Evolutionary conservation across 805 yeast genomes (phyloP), one percentile per base, ranked within the genome.

Genomic region (Schwanniomyces yamadae): DNA sequence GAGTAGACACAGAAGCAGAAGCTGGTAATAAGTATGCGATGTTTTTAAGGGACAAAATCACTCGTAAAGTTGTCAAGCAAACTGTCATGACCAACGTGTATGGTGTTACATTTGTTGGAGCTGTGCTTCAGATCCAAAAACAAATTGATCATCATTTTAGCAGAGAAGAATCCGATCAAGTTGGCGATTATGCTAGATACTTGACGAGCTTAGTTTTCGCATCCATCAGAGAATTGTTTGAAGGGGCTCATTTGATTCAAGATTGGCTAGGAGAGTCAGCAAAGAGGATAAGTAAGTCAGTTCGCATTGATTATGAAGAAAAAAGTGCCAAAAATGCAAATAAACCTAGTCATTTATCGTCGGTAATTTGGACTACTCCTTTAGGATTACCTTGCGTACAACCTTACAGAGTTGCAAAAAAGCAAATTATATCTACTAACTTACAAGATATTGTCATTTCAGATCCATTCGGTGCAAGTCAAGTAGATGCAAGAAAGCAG

Each of bases 1-100:
- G 79, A 42, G 69, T 84, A 33, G 73, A 75, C 29, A 55, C 57
- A 9, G 84, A 77, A 24, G 78, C 77, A 5, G 75, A 57, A 8
- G 61, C 63, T 2, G 84, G 81, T 7, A 70, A 75, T 41, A 73
- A 71, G 37, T 59, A 61, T 37, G 91, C 90, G 1, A 39, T 53
- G n/a, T 57, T 65, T 22, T 61, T 84, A 26, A 67, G 73, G 38
- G 84, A 81, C 34, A 74, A 79, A 41, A 76, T 91, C 39, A 75
- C 82, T 13, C 76, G 99, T 50, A 91, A 91, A 55, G 82, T 93
- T 30, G 96, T 93, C 23, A 91, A 91, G 56, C 99, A 91, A 58
- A 88, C 99, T 0, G 98, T 91, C 17, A 91, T 91, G 99, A 91
- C 99, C 0, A 90, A 89, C 52, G 99, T 91, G 23, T 91, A 91